Evolutionary conservation across 495 filamentous ascomycete species (phyloP).

Genomic region (Penicillium canescens): DNA sequence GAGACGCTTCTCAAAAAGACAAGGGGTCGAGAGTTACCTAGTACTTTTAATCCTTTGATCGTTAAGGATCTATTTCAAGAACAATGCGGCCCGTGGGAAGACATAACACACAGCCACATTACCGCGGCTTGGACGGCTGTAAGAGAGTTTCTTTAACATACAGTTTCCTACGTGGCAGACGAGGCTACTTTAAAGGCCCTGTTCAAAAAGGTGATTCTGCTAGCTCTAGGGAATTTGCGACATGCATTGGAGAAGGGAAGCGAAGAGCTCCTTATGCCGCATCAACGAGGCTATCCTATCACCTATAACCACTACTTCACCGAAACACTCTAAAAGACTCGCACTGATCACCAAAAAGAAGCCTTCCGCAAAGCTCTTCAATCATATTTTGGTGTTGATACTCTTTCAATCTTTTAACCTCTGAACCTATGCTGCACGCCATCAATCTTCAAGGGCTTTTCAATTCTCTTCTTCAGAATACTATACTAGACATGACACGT

Average conservation of each 20-base stretch:
- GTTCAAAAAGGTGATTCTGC: slow-evolving; percentile 38
- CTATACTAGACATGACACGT: slow-evolving; percentile 21
- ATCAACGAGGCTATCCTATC: slow-evolving; percentile 37
- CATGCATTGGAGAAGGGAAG: slow-evolving; percentile 23
- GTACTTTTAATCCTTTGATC: slow-evolving; percentile 52
- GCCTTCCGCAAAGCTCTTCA: slow-evolving; percentile 9
- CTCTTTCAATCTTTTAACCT: slow-evolving; percentile 6
- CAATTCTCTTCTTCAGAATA: slow-evolving; percentile 8
- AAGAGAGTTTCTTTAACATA: slow-evolving; percentile 35
- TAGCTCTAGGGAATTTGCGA: slow-evolving; percentile 27
- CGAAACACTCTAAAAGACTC: slow-evolving; percentile 45
- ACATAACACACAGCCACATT: slow-evolving; percentile 37
- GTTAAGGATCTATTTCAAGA: slow-evolving; percentile 51
- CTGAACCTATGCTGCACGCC: background rate
- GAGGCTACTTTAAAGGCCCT: slow-evolving; percentile 37
- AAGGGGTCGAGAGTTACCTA: slow-evolving; percentile 49
- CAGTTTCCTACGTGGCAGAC: slow-evolving; percentile 34
- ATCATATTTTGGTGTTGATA: slow-evolving; percentile 12
- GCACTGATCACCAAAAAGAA: slow-evolving; percentile 21
- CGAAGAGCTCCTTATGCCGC: slow-evolving; percentile 18
- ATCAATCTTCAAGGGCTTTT: slow-evolving; percentile 17
- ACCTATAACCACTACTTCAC: slow-evolving; percentile 60
- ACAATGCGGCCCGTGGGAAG: slow-evolving; percentile 48
- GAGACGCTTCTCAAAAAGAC: slow-evolving; percentile 37
- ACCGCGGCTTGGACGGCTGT: slow-evolving; percentile 31